Base-by-base conservation (phyloP, 805 yeast genomes). In the Candida quercuum region DNA sequence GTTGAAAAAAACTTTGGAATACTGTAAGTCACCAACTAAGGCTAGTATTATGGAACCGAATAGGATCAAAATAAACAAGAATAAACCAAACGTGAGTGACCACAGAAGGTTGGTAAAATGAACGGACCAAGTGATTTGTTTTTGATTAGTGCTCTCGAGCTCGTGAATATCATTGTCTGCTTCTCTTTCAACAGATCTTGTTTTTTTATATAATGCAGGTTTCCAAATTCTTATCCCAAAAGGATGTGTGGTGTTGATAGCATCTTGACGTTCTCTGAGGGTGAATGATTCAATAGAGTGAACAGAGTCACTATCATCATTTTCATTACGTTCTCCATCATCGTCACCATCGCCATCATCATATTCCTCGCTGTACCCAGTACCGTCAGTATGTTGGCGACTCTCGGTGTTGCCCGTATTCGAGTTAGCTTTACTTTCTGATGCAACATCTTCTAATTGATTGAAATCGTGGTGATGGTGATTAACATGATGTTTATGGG, bases 201-300 rank as follows among this genome's bases (percentile, higher is more conserved):
- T 74, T 60, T 93, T 93, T 59, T 93, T 93, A 63, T 93, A 93
- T 39, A 93, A 67, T 3, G 98, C 96, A 1, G 99, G 99, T 56
- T 93, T 93, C 99, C 99, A 93, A 51, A 93, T 86, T 59, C 96
- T 82, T 32, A 93, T 91, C 71, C 99, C 99, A 54, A 93, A 93
- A 1, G 99, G 99, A 66, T 93, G 99, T 5, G 97, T 88, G 36
- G 85, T 80, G 56, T 93, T 93, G 56, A 93, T 93, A 13, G 99
- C 99, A 49, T 86, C 89, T 60, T 93, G 99, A 47, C 97, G 78
- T 49, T 89, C 96, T 42, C 93, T 71, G 38, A 91, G 69, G 5
- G 96, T 93, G 56, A 85, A 81, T 5, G 95, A 83, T 59, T 91
- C 97, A 20, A 76, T 56, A 0, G 95, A 78, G 1, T 72, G 57